These are phyloP conservation scores for Inosperma sp. DNA, from an alignment of 768 basidiomycete species.

Conservation along the genomic window DNA sequence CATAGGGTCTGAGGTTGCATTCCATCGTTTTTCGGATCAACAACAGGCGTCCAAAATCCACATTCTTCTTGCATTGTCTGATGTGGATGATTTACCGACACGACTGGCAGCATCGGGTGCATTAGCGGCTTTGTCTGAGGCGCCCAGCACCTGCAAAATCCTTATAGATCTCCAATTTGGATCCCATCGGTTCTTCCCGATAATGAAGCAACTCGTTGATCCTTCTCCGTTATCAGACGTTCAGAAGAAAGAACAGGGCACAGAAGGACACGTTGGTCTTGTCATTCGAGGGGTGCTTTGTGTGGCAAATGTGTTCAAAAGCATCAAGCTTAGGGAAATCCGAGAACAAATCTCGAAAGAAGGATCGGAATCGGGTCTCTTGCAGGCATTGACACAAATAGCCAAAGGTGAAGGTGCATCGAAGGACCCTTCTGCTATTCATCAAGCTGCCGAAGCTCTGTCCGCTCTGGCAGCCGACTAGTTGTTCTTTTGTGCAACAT, in stretches of 20 bases:
- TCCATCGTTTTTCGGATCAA: too few relatives aligned
- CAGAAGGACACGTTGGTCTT: conserved; percentile 52
- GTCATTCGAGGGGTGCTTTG: conserved; percentile 79
- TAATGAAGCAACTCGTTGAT: conserved; percentile 65
- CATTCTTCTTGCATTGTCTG: conserved; percentile 77
- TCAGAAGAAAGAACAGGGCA: conserved; percentile 32
- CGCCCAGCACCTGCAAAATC: conserved; percentile 52
- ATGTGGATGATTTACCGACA: conserved; percentile 82
- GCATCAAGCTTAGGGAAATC: conserved; percentile 36
- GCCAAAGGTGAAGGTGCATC: conserved; percentile 18
- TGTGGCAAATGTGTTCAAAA: conserved; percentile 55
- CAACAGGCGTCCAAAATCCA: conserved; percentile 73
- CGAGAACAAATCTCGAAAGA: conserved; percentile 46
- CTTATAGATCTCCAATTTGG: conserved; percentile 65
- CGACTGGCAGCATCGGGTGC: conserved; percentile 89
- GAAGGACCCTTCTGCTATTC: conserved; percentile 16
- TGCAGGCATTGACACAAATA: conserved; percentile 40
- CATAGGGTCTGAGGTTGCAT: too few relatives aligned
- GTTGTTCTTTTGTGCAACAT: too few relatives aligned
- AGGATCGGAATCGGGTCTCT: conserved; percentile 50
- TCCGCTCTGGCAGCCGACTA: conserved; percentile 13
- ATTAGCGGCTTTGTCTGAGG: conserved; percentile 71
- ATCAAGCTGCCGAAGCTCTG: conserved; percentile 19
- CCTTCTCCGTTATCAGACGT: conserved; percentile 37
- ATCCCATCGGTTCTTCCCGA: conserved; percentile 55